phyloP scores from a whole-genome alignment of 192 early-diverging fungal genomes.

The Phycomyces nitens region DNA sequence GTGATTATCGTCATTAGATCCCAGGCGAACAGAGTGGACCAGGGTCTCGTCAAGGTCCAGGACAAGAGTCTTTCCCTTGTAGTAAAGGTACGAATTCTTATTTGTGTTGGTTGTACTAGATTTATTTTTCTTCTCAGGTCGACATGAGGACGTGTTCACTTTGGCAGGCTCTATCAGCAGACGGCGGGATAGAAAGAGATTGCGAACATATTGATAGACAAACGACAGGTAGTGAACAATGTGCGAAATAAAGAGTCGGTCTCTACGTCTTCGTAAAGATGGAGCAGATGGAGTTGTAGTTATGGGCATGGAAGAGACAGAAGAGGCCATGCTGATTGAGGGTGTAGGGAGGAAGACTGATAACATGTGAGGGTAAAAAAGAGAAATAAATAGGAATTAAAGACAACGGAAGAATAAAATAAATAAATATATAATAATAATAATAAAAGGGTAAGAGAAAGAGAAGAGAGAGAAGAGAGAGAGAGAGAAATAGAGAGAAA shows the following conservation, averaged over 20 bases:
- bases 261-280: not conserved
- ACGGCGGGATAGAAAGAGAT: not conserved
- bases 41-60: slow-evolving; percentile 81
- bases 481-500: not conserved
- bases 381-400: too few species aligned
- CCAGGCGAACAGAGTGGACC: slow-evolving; percentile 64
- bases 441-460: not conserved
- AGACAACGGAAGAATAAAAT: too few species aligned
- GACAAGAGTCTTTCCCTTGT: slow-evolving; percentile 59
- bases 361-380: too few species aligned
- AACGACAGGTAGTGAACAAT: not conserved
- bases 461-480: not conserved
- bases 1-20: slow-evolving; percentile 51
- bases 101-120: not conserved
- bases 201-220: not conserved
- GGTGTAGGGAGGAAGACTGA: too few species aligned
- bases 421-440: not conserved
- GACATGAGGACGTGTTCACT: not conserved
- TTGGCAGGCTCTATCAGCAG: not conserved
- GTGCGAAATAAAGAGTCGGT: not conserved
- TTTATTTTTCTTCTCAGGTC: too few species aligned
- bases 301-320: not conserved
- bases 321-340: not conserved
- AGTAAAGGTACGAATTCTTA: slow-evolving; percentile 12
- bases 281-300: not conserved